Conservation (phyloP, 2,329 filamentous ascomycete species). For the Trichoderma sp. region DNA sequence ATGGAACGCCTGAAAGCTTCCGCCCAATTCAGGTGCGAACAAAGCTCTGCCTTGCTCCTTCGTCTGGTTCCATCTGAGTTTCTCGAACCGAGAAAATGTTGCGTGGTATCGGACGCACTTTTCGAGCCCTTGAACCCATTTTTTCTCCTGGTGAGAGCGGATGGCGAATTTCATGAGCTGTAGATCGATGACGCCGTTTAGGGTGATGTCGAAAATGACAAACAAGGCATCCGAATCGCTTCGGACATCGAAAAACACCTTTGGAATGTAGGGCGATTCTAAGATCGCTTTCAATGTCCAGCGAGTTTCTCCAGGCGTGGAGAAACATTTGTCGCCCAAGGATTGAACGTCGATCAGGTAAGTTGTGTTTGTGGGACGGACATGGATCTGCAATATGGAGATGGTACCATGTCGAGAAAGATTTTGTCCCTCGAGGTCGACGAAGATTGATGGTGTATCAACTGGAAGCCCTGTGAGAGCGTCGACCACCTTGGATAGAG, state of each 20-base stretch:
- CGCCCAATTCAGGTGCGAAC: constrained; percentile 45
- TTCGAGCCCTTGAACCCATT: constrained; percentile 25
- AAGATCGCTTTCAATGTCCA: constrained; percentile 43
- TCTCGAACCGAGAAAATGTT: constrained; percentile 20
- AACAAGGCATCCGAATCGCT: constrained; percentile 60
- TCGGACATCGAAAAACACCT: constrained; percentile 61
- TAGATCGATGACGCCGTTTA: constrained; percentile 52
- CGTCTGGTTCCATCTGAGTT: constrained; percentile 30
- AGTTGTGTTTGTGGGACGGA: constrained; percentile 31
- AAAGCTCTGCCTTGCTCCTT: constrained; percentile 42
- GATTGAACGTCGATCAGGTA: constrained; percentile 49
- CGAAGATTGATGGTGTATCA: constrained; percentile 42
- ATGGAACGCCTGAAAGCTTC: constrained; percentile 49
- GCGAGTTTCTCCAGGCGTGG: not conserved
- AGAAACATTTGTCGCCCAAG: constrained; percentile 42
- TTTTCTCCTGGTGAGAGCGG: constrained; percentile 18
- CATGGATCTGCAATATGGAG: constrained; percentile 46
- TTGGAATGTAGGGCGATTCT: constrained; percentile 42
- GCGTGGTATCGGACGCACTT: constrained; percentile 36
- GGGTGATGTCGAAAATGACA: constrained; percentile 43
- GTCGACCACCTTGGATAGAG: not conserved
- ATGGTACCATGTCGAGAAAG: constrained; percentile 46
- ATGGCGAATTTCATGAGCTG: constrained; percentile 57
- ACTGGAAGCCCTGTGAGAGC: constrained; percentile 23
- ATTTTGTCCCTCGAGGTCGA: constrained; percentile 49